Evolutionary conservation across 2,329 filamentous ascomycete species (phyloP).

Genomic region (Alternaria gaisen): DNA sequence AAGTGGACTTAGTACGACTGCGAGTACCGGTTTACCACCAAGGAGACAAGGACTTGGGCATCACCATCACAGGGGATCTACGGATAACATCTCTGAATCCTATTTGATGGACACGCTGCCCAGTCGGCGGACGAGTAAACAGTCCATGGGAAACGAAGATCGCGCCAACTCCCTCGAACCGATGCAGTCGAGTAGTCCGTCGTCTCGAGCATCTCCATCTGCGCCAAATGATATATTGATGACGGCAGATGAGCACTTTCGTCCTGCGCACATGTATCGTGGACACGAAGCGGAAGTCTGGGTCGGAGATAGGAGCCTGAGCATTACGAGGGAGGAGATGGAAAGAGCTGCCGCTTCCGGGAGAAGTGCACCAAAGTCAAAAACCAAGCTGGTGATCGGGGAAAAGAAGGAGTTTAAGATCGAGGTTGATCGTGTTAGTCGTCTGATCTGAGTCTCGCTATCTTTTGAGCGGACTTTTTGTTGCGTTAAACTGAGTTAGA

Average conservation of each 20-base stretch:
- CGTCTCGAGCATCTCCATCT: conserved; percentile 19
- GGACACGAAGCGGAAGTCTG: conserved; percentile 35
- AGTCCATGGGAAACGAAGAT: conserved; percentile 2
- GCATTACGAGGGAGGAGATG: conserved; percentile 27
- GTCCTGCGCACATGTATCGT: conserved; percentile 31
- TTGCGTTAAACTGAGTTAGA: not conserved
- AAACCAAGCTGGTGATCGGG: conserved; percentile 38
- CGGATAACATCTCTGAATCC: conserved; percentile 20
- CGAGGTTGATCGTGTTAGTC: conserved; percentile 36
- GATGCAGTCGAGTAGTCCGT: not conserved
- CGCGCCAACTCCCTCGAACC: not conserved
- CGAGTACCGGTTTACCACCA: not conserved
- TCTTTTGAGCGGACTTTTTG: not conserved
- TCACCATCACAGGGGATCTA: not conserved
- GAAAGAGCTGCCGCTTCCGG: not conserved
- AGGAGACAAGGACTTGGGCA: not conserved
- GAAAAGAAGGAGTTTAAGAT: conserved; percentile 45
- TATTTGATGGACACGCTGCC: conserved; percentile 25
- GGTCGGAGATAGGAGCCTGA: conserved; percentile 29
- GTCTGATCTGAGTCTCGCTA: conserved; percentile 4
- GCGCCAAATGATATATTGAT: conserved; percentile 1
- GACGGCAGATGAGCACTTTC: conserved; percentile 32
- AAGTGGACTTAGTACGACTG: not conserved
- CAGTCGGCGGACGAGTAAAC: conserved; percentile 15
- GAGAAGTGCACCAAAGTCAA: conserved; percentile 8